phyloP scores from a whole-genome alignment of 2,329 filamentous ascomycete genomes.

The Arthrinium puccinioides region DNA sequence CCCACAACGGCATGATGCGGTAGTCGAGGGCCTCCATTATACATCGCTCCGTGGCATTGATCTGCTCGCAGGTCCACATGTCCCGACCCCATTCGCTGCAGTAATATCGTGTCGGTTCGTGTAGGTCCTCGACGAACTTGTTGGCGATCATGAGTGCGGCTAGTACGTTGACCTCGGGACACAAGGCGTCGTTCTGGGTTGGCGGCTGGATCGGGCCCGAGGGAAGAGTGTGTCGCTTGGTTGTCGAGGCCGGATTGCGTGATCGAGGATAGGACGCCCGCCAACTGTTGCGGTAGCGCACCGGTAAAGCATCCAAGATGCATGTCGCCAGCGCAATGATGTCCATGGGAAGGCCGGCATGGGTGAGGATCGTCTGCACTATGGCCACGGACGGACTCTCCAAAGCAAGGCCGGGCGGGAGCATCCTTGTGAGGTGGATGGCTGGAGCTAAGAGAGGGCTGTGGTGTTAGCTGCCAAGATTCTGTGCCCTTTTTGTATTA shows the following conservation, averaged over 20 bases:
- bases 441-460: conserved; percentile 53
- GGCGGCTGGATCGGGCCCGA: conserved; percentile 23
- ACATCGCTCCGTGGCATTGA: conserved; percentile 56
- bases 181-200: conserved; percentile 51
- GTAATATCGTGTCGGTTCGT: conserved; percentile 47
- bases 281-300: conserved; percentile 56
- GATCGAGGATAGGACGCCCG: conserved; percentile 49
- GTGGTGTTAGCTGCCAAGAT: too few relatives aligned
- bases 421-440: conserved; percentile 58
- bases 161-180: conserved; percentile 57
- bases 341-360: conserved; percentile 51
- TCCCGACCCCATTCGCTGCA: conserved; percentile 44
- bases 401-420: conserved; percentile 56
- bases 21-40: conserved; percentile 59
- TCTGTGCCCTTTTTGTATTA: too few relatives aligned
- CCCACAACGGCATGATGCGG: conserved; percentile 53
- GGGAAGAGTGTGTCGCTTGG: conserved; percentile 38
- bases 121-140: conserved; percentile 57
- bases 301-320: conserved; percentile 58
- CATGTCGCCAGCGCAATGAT: conserved; percentile 58
- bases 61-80: conserved; percentile 53
- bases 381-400: conserved; percentile 48
- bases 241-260: conserved; percentile 12
- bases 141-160: conserved; percentile 55
- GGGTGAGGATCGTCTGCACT: conserved; percentile 53